phyloP scores from a whole-genome alignment of 2,329 filamentous ascomycete species.

The Xylariales sp. region DNA sequence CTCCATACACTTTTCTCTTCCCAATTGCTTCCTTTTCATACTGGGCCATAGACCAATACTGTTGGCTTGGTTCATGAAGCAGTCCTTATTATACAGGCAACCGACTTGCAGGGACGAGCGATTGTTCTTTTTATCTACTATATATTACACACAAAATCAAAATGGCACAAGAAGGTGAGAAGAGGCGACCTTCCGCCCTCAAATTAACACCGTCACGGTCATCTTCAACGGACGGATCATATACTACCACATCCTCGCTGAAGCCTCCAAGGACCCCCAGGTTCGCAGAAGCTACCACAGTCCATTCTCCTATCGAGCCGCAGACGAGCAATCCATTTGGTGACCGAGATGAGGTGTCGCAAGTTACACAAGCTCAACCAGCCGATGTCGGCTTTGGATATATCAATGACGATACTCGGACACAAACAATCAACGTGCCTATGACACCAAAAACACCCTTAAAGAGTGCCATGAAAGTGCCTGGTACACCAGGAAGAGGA shows the following conservation, averaged over 20 bases:
- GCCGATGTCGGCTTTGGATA: slow-evolving; percentile 95
- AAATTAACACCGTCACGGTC: slow-evolving; percentile 64
- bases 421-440: slow-evolving; percentile 69
- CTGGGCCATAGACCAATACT: slow-evolving; percentile 44
- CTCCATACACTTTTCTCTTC: slow-evolving; percentile 57
- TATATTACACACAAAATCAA: slow-evolving; percentile 43
- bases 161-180: slow-evolving; percentile 60
- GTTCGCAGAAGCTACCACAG: slow-evolving; percentile 83
- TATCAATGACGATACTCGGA: slow-evolving; percentile 70
- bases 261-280: slow-evolving; percentile 80
- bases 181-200: slow-evolving; percentile 67
- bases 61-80: slow-evolving; percentile 44
- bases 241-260: slow-evolving; percentile 65
- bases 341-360: slow-evolving; percentile 64
- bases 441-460: slow-evolving; percentile 81
- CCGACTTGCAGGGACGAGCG: slow-evolving; percentile 52
- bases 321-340: slow-evolving; percentile 63
- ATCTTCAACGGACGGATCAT: slow-evolving; percentile 61
- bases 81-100: slow-evolving; percentile 43
- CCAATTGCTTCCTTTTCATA: slow-evolving; percentile 53
- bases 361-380: slow-evolving; percentile 74
- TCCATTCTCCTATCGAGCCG: slow-evolving; percentile 79
- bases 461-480: slow-evolving; percentile 90
- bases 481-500: slow-evolving; percentile 80
- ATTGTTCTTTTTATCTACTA: slow-evolving; percentile 50